phyloP scores from a whole-genome alignment of 2,329 filamentous ascomycete genomes.

The Scopulariopsis brevicaulis region DNA sequence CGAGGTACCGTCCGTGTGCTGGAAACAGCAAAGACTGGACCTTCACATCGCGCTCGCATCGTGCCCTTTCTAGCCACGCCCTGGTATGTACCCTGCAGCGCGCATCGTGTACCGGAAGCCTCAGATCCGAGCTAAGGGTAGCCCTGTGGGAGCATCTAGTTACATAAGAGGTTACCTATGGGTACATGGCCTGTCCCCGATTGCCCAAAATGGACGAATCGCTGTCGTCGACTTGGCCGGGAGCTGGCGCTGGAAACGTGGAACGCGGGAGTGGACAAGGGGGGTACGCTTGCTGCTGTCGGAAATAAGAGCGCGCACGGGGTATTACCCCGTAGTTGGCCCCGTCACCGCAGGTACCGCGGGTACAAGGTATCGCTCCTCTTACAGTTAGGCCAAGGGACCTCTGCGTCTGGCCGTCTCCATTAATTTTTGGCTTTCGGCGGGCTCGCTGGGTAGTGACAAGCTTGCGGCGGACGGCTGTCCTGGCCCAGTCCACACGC shows the following conservation, averaged over 20 bases:
- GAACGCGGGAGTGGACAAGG: background rate
- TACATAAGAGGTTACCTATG: constrained; percentile 1
- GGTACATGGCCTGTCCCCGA: background rate
- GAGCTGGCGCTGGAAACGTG: background rate
- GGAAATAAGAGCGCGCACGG: background rate
- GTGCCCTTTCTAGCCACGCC: background rate
- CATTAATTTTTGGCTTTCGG: constrained; percentile 5
- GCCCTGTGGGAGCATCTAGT: background rate
- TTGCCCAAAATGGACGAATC: background rate
- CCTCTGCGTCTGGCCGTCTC: background rate
- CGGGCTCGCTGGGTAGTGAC: background rate
- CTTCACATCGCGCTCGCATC: background rate
- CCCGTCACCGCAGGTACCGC: background rate
- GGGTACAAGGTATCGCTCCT: constrained; percentile 1
- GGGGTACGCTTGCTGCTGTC: background rate
- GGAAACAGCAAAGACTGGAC: background rate
- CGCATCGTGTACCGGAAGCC: background rate
- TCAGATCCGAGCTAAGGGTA: background rate
- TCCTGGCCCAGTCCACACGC: background rate
- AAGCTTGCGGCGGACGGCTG: background rate
- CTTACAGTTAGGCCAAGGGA: constrained; percentile 2
- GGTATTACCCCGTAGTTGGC: background rate
- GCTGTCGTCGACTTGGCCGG: background rate
- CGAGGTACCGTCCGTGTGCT: constrained; percentile 3
- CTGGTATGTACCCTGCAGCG: constrained; percentile 1